Conservation (phyloP, 2,329 filamentous ascomycete genomes). For the Botryotinia convoluta region DNA sequence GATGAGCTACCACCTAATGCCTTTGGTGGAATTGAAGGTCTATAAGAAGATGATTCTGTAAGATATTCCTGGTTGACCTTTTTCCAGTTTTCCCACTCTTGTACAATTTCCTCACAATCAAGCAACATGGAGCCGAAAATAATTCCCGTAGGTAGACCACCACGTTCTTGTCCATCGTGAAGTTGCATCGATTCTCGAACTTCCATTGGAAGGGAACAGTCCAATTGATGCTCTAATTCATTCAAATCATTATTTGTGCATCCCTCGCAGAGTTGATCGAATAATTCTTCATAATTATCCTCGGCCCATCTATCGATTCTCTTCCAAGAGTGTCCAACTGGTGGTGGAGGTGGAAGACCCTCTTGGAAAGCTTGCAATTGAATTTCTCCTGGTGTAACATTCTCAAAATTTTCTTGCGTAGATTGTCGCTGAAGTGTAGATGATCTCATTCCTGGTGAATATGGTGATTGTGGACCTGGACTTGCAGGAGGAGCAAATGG, state of each 20-base stretch:
- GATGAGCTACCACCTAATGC: slow-evolving; percentile 63
- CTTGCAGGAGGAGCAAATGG: slow-evolving; percentile 44
- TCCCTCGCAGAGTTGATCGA: slow-evolving; percentile 87
- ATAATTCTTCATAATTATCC: slow-evolving; percentile 91
- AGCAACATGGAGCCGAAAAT: slow-evolving; percentile 93
- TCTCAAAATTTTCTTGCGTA: slow-evolving; percentile 66
- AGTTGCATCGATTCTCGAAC: slow-evolving; percentile 86
- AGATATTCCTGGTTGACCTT: slow-evolving; percentile 89
- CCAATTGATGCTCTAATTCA: slow-evolving; percentile 91
- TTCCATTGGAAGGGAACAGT: slow-evolving; percentile 90
- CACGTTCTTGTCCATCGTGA: slow-evolving; percentile 96
- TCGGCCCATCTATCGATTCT: slow-evolving; percentile 94
- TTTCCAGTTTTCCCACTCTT: slow-evolving; percentile 97
- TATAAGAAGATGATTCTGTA: slow-evolving; percentile 49
- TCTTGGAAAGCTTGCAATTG: slow-evolving; percentile 96
- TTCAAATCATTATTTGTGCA: slow-evolving; percentile 94
- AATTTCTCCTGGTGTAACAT: slow-evolving; percentile 75
- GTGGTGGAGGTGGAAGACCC: slow-evolving; percentile 84
- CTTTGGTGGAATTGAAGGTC: slow-evolving; percentile 65
- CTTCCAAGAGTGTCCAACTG: slow-evolving; percentile 85
- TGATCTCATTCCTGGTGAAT: slow-evolving; percentile 89
- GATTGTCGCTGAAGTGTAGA: slow-evolving; percentile 63
- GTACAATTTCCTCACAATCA: slow-evolving; percentile 96
- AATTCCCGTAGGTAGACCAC: slow-evolving; percentile 85
- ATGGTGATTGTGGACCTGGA: slow-evolving; percentile 63